Conservation (phyloP, 2,329 filamentous ascomycete species). For the Ascochyta lentis region DNA sequence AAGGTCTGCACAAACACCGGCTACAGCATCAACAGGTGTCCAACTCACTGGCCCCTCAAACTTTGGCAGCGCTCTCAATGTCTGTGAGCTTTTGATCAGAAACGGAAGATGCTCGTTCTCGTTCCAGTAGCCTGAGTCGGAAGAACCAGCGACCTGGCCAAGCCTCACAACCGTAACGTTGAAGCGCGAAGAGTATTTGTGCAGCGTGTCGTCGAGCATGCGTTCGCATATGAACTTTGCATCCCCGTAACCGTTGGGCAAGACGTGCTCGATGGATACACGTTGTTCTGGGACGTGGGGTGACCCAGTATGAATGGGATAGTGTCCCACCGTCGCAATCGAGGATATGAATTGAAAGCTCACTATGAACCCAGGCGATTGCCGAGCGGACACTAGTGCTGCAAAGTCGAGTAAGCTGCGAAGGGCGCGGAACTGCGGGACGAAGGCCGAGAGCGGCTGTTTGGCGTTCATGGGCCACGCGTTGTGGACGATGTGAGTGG, state of each 20-base stretch:
- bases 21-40: constrained; percentile 56
- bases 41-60: constrained; percentile 38
- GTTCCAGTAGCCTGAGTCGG: constrained; percentile 62
- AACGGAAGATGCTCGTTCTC: constrained; percentile 59
- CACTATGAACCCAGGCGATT: constrained; percentile 23
- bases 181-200: constrained; percentile 53
- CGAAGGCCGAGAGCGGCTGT: constrained; percentile 58
- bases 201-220: constrained; percentile 58
- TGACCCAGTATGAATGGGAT: constrained; percentile 13
- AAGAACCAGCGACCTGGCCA: constrained; percentile 62
- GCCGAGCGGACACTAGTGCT: constrained; percentile 28
- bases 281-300: constrained; percentile 54
- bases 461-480: constrained; percentile 64
- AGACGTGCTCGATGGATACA: constrained; percentile 49
- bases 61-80: constrained; percentile 50
- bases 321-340: constrained; percentile 50
- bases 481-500: constrained; percentile 62
- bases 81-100: constrained; percentile 59
- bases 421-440: constrained; percentile 59
- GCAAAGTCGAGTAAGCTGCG: constrained; percentile 59
- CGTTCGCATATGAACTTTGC: constrained; percentile 60
- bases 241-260: constrained; percentile 60
- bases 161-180: constrained; percentile 54
- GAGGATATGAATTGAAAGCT: constrained; percentile 54
- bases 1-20: constrained; percentile 46